A percentile compares a stretch with the other conserved stretches of the same genome.
Evolutionary conservation across 768 basidiomycete species (phyloP).

Genomic region (Macrolepiota fuliginosa): DNA sequence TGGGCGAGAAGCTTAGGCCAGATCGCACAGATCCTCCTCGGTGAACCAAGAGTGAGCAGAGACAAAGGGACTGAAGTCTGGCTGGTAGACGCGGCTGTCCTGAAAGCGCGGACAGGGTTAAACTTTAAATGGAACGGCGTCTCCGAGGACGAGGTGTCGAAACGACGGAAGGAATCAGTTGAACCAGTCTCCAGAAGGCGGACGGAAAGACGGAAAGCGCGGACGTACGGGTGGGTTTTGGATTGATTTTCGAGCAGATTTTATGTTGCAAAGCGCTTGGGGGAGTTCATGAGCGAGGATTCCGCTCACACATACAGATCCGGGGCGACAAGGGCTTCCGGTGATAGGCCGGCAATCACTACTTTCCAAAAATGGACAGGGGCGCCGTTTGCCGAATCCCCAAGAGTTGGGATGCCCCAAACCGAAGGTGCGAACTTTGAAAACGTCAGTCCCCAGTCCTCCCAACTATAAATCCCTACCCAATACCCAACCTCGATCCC

Average conservation of each 20-base stretch:
- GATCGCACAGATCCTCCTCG: neutral
- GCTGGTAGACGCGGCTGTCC: neutral
- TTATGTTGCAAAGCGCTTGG: too few relatives aligned
- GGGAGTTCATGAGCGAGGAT: neutral
- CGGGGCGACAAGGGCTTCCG: neutral
- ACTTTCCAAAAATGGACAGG: constrained; percentile 9
- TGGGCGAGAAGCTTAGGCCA: neutral
- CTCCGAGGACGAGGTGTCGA: neutral
- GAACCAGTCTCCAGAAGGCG: neutral
- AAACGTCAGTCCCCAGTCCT: constrained; percentile 7
- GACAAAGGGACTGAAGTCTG: neutral
- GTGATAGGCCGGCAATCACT: constrained; percentile 1
- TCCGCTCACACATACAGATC: neutral
- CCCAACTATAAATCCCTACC: constrained; percentile 1
- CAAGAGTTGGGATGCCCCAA: constrained; percentile 20
- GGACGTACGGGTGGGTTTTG: neutral
- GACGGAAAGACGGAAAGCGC: neutral
- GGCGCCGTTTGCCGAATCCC: constrained; percentile 28
- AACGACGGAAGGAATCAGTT: neutral
- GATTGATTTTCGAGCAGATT: neutral
- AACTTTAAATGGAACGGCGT: neutral
- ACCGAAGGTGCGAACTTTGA: constrained; percentile 10
- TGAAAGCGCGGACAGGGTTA: neutral
- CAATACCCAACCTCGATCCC: neutral
- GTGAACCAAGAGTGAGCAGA: neutral